Conservation (phyloP, 306 rosid species). For the Ammopiptanthus mongolicus region DNA sequence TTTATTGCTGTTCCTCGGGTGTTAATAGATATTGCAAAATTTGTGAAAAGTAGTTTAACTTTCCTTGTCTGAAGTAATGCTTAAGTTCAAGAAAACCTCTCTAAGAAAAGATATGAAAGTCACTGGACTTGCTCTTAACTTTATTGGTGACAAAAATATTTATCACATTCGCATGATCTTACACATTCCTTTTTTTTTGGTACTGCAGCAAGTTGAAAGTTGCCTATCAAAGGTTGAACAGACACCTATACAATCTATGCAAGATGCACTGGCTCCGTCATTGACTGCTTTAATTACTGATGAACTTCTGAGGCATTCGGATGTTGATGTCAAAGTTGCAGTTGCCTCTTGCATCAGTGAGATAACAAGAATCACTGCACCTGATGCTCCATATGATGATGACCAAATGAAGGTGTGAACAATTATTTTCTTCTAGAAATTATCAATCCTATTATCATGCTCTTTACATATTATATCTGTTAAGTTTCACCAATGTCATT, state of each 20-base stretch:
- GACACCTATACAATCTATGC: slow-evolving; percentile 63
- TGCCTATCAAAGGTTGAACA: slow-evolving; percentile 69
- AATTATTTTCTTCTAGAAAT: neutral
- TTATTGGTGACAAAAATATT: neutral
- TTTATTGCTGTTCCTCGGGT: neutral
- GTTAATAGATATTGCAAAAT: neutral
- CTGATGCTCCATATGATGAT: slow-evolving; percentile 87
- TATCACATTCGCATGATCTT: slow-evolving; percentile 9
- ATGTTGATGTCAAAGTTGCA: slow-evolving; percentile 72
- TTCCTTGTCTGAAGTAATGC: neutral
- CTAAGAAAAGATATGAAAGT: neutral
- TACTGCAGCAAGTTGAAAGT: slow-evolving; percentile 51
- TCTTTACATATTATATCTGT: neutral
- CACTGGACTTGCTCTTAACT: neutral
- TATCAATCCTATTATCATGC: neutral
- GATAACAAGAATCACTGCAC: slow-evolving; percentile 89
- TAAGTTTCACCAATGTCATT: neutral
- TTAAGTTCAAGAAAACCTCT: neutral
- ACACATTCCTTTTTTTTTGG: neutral
- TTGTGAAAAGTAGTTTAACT: neutral
- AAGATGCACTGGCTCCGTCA: slow-evolving; percentile 59
- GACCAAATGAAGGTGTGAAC: slow-evolving; percentile 78
- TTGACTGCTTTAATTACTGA: slow-evolving; percentile 57
- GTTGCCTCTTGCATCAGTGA: slow-evolving; percentile 90
- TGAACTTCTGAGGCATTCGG: slow-evolving; percentile 50